Evolutionary conservation across 345 rosid species (phyloP).

Genomic region (Sisymbrium altissimum): DNA sequence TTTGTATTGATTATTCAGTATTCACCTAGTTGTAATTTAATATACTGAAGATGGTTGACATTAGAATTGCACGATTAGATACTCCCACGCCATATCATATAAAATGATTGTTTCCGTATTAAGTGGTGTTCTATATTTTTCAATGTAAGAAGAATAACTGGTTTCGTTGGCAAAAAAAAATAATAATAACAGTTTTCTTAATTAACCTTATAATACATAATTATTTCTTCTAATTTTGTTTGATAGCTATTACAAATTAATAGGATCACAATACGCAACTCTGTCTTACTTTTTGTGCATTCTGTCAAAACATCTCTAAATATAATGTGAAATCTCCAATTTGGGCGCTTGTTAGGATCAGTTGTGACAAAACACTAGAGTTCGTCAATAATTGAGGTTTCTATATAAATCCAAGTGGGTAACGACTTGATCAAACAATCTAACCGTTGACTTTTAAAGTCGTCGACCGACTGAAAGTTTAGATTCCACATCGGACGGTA

Average conservation of each 20-base stretch:
- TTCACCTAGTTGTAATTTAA: neutral
- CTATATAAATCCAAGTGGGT: neutral
- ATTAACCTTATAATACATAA: too few species aligned
- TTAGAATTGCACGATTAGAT: neutral
- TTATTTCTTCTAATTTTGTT: neutral
- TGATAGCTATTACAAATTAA: neutral
- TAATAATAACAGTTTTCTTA: neutral
- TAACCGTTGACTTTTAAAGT: slow-evolving; percentile 9
- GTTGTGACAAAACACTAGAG: neutral
- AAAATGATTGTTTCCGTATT: neutral
- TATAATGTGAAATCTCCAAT: neutral
- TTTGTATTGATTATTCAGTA: neutral
- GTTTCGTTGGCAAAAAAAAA: neutral
- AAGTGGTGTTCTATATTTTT: neutral
- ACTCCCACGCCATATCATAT: neutral
- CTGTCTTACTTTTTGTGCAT: too few species aligned
- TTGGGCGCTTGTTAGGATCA: neutral
- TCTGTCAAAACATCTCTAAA: neutral
- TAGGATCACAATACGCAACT: neutral
- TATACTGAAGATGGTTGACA: neutral
- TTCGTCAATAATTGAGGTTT: neutral
- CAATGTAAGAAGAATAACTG: neutral
- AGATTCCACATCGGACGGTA: neutral
- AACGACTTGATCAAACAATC: neutral
- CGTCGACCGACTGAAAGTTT: slow-evolving; percentile 6